Conservation (phyloP, 2,329 filamentous ascomycete species). For the Thyridium curvatum region DNA sequence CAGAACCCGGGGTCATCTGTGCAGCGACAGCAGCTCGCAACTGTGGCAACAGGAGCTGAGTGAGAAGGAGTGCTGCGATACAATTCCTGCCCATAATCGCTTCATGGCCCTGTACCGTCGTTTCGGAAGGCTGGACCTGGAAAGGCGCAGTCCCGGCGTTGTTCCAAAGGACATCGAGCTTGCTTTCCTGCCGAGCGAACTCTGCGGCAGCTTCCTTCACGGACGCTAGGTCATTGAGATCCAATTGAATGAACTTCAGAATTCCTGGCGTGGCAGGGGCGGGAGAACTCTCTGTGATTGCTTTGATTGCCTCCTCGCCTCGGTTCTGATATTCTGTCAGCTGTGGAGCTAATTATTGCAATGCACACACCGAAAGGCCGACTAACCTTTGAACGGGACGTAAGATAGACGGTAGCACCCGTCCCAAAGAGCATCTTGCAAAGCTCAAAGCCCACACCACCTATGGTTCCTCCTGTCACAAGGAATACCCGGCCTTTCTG, state of each 20-base stretch:
- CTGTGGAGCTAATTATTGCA: too few relatives aligned
- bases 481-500: conserved; percentile 30
- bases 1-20: conserved; percentile 9
- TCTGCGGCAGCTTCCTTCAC: conserved; percentile 28
- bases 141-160: conserved; percentile 23
- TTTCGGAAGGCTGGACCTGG: conserved; percentile 9
- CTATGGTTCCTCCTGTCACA: conserved; percentile 34
- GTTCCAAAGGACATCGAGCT: conserved; percentile 36
- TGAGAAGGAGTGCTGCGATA: conserved; percentile 24
- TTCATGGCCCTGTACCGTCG: conserved; percentile 24
- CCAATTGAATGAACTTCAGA: conserved; percentile 26
- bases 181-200: conserved; percentile 28
- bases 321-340: conserved; percentile 16
- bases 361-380: too few relatives aligned
- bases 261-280: conserved; percentile 7
- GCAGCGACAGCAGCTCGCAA: conserved; percentile 19
- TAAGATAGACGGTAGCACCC: conserved; percentile 44
- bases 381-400: conserved; percentile 29
- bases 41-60: conserved; percentile 23
- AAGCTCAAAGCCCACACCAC: conserved; percentile 42
- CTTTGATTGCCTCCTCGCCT: conserved; percentile 21
- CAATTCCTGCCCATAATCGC: conserved; percentile 25
- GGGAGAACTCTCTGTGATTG: conserved; percentile 14
- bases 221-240: conserved; percentile 33
- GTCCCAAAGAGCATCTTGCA: conserved; percentile 43